Base-by-base conservation (phyloP, 768 basidiomycete genomes). In the Jaapia argillacea region DNA sequence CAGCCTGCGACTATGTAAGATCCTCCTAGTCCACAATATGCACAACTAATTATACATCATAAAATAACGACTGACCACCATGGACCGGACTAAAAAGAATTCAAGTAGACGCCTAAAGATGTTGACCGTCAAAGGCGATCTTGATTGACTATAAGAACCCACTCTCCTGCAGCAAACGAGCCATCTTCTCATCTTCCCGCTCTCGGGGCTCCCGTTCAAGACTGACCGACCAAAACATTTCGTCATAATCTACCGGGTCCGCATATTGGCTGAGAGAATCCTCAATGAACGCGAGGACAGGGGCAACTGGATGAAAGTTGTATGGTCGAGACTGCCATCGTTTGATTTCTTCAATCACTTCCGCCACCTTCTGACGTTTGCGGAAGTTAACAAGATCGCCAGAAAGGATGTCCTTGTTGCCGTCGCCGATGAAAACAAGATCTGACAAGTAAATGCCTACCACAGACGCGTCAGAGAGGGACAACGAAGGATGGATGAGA, bases 391-490 rank as follows among this genome's bases (percentile, higher is more conserved):
- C 81, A 49, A 94, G 67, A 44, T 76, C 74, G 5, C 79, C 84
- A 14, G 74, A 73, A 6, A 96, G 68, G 51, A 72, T 78, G 66
- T 98, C 89, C 41, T 85, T 83, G 56, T 89, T 91, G 6, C 94
- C 96, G 53, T 97, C 96, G 63, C 96, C 90, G 58, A 96, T 94
- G 63, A 98, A 97, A n/a, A 92, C 93, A 48, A 98, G 69, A 5
- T 86, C 89, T 4, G 94, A 93, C 22, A 99, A 76, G 68, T 94
- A 97, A 43, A 97, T 86, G 54, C 96, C 94, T 96, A 52, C 0
- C n/a, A 46, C 6, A 31, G 42, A 23, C 44, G 37, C 37, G 43
- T 38, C 49, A 47, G 24, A 18, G 14, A 27, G 22, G 10, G 33
- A 28, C 4, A 35, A 12, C 23, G 6, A 31, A 13, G 3, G 4